Conservation (phyloP, 108 stramenopile species). For the Stephanodiscus minutulus region DNA sequence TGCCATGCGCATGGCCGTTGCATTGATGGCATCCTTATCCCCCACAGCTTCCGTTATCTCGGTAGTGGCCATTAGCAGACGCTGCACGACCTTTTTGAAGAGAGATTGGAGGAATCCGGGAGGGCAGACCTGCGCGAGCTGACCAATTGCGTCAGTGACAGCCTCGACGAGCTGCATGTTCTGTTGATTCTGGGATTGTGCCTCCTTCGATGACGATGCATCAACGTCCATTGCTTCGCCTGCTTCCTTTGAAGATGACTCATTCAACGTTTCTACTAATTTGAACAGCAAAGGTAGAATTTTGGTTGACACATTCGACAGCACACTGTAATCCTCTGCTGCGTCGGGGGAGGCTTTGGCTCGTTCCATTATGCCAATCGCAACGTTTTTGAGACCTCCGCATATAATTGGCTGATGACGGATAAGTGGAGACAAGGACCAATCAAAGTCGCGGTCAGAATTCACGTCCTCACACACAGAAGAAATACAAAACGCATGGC, state of each 20-base stretch:
- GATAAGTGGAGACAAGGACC: background rate
- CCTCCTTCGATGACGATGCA: conserved; percentile 11
- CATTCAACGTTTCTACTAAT: conserved; percentile 61
- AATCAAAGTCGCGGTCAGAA: conserved; percentile 8
- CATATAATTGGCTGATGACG: conserved; percentile 55
- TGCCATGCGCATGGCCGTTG: conserved; percentile 52
- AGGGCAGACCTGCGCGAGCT: conserved; percentile 65
- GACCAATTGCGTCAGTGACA: conserved; percentile 68
- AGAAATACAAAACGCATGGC: background rate
- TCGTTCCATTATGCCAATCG: conserved; percentile 50
- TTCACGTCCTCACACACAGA: conserved; percentile 6
- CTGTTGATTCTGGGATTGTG: conserved; percentile 22
- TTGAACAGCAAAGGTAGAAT: conserved; percentile 73
- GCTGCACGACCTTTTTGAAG: conserved; percentile 79
- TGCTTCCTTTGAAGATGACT: conserved; percentile 16
- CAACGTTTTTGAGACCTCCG: conserved; percentile 51
- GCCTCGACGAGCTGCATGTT: conserved; percentile 49
- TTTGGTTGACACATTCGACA: conserved; percentile 54
- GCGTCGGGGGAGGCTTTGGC: conserved; percentile 17
- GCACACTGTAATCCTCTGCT: conserved; percentile 41
- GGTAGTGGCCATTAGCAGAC: conserved; percentile 62
- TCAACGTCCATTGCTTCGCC: conserved; percentile 46
- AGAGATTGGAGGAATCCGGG: conserved; percentile 58
- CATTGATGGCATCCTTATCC: conserved; percentile 43
- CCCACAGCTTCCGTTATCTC: conserved; percentile 35